phyloP scores from a whole-genome alignment of 176 grass and related monocot species.

The Zizania latifolia region DNA sequence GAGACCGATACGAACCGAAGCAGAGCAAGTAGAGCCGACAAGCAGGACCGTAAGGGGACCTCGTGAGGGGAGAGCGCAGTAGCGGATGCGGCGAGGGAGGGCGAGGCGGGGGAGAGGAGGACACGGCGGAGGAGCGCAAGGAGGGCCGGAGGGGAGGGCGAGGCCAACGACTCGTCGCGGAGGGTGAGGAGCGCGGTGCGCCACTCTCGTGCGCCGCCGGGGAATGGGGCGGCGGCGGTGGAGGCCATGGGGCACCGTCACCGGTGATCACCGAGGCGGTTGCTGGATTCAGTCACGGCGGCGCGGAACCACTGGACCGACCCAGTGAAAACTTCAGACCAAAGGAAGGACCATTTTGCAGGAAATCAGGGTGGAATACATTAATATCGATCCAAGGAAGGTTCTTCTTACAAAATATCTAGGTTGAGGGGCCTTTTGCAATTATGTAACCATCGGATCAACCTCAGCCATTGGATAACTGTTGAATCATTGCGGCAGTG shows the following conservation, averaged over 20 bases:
- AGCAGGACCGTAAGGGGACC: slow-evolving; percentile 37
- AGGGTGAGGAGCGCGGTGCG: slow-evolving; percentile 80
- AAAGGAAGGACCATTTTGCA: neutral
- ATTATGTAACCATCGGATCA: too few relatives aligned
- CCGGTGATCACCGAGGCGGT: neutral
- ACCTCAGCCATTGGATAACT: too few relatives aligned
- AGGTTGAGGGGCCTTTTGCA: too few relatives aligned
- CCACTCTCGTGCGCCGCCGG: slow-evolving; percentile 52
- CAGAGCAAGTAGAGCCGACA: neutral
- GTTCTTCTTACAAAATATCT: neutral
- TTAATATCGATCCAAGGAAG: neutral
- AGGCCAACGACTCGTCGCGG: slow-evolving; percentile 74
- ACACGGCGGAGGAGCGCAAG: slow-evolving; percentile 70
- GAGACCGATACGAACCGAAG: neutral
- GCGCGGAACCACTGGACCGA: neutral
- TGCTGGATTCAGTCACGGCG: neutral
- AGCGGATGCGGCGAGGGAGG: slow-evolving; percentile 52
- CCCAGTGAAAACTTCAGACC: neutral
- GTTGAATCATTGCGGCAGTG: too few relatives aligned
- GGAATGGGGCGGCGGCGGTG: slow-evolving; percentile 1
- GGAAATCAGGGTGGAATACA: neutral
- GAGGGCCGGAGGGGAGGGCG: slow-evolving; percentile 40
- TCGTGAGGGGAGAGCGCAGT: slow-evolving; percentile 62
- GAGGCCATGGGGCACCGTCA: slow-evolving; percentile 24
- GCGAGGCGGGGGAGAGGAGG: slow-evolving; percentile 41